Conservation (phyloP, 352 stramenopile genomes). For the Globisporangium parvum region DNA sequence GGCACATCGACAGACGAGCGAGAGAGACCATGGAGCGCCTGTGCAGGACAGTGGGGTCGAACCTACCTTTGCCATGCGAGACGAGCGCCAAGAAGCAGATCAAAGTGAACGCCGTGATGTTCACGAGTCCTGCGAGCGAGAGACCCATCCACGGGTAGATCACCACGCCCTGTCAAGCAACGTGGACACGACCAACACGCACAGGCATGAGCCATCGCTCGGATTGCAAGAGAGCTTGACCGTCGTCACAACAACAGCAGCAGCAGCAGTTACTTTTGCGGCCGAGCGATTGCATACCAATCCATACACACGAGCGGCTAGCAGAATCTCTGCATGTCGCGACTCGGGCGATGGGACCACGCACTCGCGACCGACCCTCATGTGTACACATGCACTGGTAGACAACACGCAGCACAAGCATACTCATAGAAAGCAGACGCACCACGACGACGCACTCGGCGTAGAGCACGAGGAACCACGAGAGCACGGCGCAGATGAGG, state of each 20-base stretch:
- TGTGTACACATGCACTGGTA: neutral
- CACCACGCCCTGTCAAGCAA: constrained; percentile 59
- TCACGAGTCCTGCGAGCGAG: constrained; percentile 53
- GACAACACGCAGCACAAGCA: neutral
- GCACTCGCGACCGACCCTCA: too few relatives aligned
- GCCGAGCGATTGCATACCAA: neutral
- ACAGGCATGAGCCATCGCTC: too few relatives aligned
- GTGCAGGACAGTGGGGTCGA: too few relatives aligned
- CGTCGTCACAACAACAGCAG: neutral
- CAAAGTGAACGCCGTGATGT: constrained; percentile 59
- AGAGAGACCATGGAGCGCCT: too few relatives aligned
- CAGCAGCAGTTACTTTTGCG: neutral
- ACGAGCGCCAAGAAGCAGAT: constrained; percentile 88
- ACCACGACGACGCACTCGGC: constrained; percentile 88
- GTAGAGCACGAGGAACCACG: constrained; percentile 89
- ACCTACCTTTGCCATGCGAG: constrained; percentile 90
- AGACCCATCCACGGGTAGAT: constrained; percentile 89
- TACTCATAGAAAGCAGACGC: constrained; percentile 10
- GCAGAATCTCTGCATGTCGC: neutral
- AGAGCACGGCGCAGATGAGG: constrained; percentile 86
- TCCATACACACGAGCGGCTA: neutral
- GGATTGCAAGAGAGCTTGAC: too few relatives aligned
- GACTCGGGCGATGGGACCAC: neutral
- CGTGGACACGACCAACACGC: neutral
- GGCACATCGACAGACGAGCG: neutral